Conservation (phyloP, 345 rosid genomes). For the Diplotaxis tenuifolia region DNA sequence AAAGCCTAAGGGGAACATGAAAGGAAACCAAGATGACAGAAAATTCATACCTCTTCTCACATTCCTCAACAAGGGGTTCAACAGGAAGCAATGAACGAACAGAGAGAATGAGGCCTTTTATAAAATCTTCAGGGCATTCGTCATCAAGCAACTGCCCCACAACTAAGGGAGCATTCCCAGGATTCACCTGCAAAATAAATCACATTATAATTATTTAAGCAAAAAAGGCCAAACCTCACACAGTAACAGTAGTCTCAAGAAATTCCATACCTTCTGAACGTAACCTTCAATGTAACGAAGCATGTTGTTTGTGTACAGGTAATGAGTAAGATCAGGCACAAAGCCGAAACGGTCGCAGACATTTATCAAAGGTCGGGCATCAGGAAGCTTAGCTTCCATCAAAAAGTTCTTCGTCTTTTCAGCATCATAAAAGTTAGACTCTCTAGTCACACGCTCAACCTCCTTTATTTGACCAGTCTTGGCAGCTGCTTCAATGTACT, state of each 20-base stretch:
- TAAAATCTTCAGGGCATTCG: conserved; percentile 98
- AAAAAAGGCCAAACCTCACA: conserved; percentile 1
- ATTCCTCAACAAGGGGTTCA: conserved; percentile 84
- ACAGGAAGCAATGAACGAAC: conserved; percentile 83
- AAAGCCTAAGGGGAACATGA: conserved; percentile 10
- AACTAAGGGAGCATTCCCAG: conserved; percentile 96
- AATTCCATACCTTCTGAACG: conserved; percentile 86
- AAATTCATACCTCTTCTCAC: conserved; percentile 69
- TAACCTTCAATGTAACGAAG: conserved; percentile 99
- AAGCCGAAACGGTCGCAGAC: conserved; percentile 98
- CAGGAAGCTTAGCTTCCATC: conserved; percentile 99
- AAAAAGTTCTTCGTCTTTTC: conserved; percentile 96
- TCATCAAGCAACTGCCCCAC: conserved; percentile 94
- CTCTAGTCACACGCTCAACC: conserved; percentile 99
- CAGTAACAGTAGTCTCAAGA: neutral
- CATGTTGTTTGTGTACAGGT: conserved; percentile 89
- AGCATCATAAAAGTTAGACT: conserved; percentile 93
- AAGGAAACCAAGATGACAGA: conserved; percentile 1
- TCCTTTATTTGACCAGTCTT: conserved; percentile 96
- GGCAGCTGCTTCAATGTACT: conserved; percentile 99
- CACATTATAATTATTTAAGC: conserved; percentile 4
- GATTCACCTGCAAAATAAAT: conserved; percentile 71
- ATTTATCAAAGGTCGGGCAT: conserved; percentile 94
- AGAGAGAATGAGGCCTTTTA: conserved; percentile 96
- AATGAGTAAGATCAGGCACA: conserved; percentile 97